Evolutionary conservation across 345 rosid genomes (phyloP).

Genomic region (Dipteronia dyeriana): DNA sequence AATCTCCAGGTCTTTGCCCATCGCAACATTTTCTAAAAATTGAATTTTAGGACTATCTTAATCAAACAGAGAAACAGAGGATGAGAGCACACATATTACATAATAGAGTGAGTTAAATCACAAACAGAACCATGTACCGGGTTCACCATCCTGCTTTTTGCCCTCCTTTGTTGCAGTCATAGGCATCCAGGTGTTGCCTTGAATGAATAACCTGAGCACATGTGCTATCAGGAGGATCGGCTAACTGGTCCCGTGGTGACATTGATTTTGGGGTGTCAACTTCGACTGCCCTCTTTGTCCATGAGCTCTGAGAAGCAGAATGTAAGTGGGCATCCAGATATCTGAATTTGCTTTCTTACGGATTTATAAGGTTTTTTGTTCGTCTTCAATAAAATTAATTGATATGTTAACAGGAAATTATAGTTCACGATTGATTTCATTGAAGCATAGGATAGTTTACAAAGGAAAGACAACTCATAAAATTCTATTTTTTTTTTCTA

Average conservation of each 20-base stretch:
- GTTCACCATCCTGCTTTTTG: conserved; percentile 30
- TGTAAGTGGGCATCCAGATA: conserved; percentile 9
- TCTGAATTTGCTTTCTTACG: background rate
- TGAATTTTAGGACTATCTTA: conserved; percentile 13
- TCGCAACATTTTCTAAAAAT: conserved; percentile 28
- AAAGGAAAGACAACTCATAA: too few species aligned
- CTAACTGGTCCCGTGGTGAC: conserved; percentile 32
- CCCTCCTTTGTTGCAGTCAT: conserved; percentile 23
- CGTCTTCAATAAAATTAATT: background rate
- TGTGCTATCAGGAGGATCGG: conserved; percentile 40
- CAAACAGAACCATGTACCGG: conserved; percentile 22
- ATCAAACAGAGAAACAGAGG: conserved; percentile 5
- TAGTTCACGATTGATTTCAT: too few species aligned
- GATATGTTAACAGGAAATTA: background rate
- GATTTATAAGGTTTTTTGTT: background rate
- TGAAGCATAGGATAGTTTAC: too few species aligned
- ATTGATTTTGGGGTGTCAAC: conserved; percentile 38
- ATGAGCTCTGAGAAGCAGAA: conserved; percentile 43
- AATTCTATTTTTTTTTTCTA: too few species aligned
- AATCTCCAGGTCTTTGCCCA: conserved; percentile 44
- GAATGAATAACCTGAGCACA: conserved; percentile 39
- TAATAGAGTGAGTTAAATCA: background rate
- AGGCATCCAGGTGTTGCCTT: conserved; percentile 43
- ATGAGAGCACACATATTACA: background rate
- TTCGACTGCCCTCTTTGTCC: conserved; percentile 43